These are phyloP conservation scores for Penicillium bialowiezense DNA, from an alignment of 495 filamentous ascomycete species.

Conservation along the genomic window DNA sequence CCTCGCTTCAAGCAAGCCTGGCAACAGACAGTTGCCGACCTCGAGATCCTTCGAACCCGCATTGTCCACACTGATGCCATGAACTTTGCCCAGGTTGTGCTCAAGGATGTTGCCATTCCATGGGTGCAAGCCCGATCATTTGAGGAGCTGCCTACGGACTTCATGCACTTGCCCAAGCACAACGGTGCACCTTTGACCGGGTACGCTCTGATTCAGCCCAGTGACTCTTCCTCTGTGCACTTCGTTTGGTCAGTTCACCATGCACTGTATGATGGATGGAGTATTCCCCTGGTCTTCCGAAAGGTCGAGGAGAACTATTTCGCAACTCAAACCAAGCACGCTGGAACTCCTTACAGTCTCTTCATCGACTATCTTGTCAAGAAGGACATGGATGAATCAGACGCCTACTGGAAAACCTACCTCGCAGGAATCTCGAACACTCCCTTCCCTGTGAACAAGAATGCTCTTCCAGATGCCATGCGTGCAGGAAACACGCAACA, in stretches of 20 bases:
- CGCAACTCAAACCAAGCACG: constrained; percentile 3
- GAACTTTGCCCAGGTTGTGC: constrained; percentile 53
- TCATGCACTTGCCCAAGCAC: constrained; percentile 42
- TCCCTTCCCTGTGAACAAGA: constrained; percentile 31
- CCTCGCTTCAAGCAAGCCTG: constrained; percentile 52
- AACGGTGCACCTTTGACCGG: constrained; percentile 55
- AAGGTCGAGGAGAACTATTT: constrained; percentile 51
- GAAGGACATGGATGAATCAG: constrained; percentile 31
- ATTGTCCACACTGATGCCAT: constrained; percentile 48
- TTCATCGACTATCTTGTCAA: constrained; percentile 43
- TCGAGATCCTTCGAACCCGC: constrained; percentile 55
- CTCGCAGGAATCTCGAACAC: constrained; percentile 25
- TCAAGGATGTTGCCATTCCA: constrained; percentile 45
- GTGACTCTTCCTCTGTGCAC: constrained; percentile 25
- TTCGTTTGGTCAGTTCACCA: constrained; percentile 68
- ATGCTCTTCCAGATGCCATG: constrained; percentile 21
- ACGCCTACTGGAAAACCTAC: constrained; percentile 46
- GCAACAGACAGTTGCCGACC: constrained; percentile 43
- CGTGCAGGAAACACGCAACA: constrained; percentile 32
- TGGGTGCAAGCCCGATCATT: constrained; percentile 46
- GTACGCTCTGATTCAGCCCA: constrained; percentile 49
- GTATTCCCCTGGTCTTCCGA: constrained; percentile 54
- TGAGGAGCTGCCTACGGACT: constrained; percentile 41
- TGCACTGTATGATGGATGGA: constrained; percentile 71
- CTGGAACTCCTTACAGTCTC: constrained; percentile 31